These are phyloP conservation scores for Hypomontagnella submonticulosa DNA, from an alignment of 495 filamentous ascomycete genomes.

Conservation along the genomic window DNA sequence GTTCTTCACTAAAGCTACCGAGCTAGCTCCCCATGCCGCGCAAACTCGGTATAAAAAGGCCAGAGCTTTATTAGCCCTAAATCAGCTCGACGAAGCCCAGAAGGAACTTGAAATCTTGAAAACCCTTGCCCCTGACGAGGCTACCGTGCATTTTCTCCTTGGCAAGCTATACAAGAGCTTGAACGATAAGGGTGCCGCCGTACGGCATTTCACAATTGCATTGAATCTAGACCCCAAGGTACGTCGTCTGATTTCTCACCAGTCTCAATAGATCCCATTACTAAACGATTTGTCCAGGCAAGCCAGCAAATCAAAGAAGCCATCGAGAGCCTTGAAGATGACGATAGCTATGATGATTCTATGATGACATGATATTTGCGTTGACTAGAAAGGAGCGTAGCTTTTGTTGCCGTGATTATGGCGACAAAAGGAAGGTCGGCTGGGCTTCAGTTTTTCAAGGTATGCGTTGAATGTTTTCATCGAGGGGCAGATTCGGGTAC, in stretches of 20 bases:
- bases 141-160: conserved; percentile 93
- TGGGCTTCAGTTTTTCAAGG: conserved; percentile 25
- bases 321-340: conserved; percentile 89
- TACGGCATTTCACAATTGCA: conserved; percentile 92
- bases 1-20: conserved; percentile 82
- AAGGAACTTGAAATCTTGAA: conserved; percentile 83
- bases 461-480: conserved; percentile 23
- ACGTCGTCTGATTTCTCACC: background rate
- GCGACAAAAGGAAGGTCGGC: conserved; percentile 24
- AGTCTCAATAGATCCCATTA: background rate
- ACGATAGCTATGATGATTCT: conserved; percentile 79
- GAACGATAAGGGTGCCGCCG: conserved; percentile 80
- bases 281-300: conserved; percentile 66
- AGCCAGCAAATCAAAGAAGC: conserved; percentile 90
- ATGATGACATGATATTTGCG: conserved; percentile 57
- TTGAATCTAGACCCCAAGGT: conserved; percentile 98
- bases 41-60: conserved; percentile 92
- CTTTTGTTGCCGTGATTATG: conserved; percentile 23
- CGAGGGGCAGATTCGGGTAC: conserved; percentile 17
- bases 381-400: conserved; percentile 9
- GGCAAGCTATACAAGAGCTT: conserved; percentile 87
- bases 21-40: conserved; percentile 81
- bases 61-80: conserved; percentile 82
- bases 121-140: conserved; percentile 91
- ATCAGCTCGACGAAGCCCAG: conserved; percentile 74